Conservation (phyloP, 148 eudicot species). For the Fagopyrum tataricum region DNA sequence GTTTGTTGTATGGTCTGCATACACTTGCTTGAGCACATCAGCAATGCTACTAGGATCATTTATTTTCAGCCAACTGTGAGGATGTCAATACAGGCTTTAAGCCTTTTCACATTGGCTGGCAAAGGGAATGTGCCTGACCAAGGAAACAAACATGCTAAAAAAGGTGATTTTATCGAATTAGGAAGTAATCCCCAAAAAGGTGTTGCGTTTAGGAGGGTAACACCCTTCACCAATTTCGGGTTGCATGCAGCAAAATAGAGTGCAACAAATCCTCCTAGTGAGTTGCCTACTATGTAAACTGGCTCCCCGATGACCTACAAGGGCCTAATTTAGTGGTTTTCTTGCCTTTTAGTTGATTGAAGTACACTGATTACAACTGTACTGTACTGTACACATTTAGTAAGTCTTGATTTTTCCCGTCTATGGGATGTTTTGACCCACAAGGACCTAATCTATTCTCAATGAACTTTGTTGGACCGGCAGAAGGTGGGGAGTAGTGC, state of each 20-base stretch:
- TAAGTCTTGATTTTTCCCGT: background rate
- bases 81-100: slow-evolving; percentile 3
- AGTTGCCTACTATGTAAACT: slow-evolving; percentile 85
- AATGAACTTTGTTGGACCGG: background rate
- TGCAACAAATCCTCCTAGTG: slow-evolving; percentile 94
- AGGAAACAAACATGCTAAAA: slow-evolving; percentile 63
- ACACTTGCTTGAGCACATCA: slow-evolving; percentile 81
- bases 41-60: slow-evolving; percentile 83
- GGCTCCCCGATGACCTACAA: slow-evolving; percentile 48
- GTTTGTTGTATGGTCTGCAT: slow-evolving; percentile 88
- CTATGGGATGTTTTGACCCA: background rate
- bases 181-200: slow-evolving; percentile 99
- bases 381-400: background rate
- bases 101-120: slow-evolving; percentile 59
- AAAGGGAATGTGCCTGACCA: slow-evolving; percentile 94
- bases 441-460: background rate
- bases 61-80: slow-evolving; percentile 80
- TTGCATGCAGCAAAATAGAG: slow-evolving; percentile 73
- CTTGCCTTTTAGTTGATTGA: background rate
- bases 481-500: background rate
- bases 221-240: slow-evolving; percentile 79
- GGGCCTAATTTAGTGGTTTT: background rate
- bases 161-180: slow-evolving; percentile 65
- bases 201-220: slow-evolving; percentile 89
- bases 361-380: background rate